Evolutionary conservation across 129 eudicot genomes (phyloP).

Genomic region (Deinandra increscens): DNA sequence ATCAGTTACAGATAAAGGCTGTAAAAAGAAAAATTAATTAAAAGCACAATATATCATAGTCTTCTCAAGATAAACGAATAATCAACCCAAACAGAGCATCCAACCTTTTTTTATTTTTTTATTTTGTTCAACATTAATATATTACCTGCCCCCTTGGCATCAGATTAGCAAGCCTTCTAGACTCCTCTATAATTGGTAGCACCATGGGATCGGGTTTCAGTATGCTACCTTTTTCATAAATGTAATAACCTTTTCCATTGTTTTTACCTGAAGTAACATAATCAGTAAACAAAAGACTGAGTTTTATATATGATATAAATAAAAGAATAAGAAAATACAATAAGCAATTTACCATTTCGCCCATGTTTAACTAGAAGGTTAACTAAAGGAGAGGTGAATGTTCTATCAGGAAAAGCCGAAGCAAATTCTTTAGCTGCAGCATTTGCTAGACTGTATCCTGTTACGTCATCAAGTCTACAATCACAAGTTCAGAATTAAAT

Average conservation of each 20-base stretch:
- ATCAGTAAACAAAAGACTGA: background rate
- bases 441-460: constrained; percentile 81
- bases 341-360: constrained; percentile 59
- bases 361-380: constrained; percentile 72
- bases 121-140: background rate
- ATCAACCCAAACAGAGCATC: too few species aligned
- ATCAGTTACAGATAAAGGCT: constrained; percentile 69
- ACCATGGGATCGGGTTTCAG: constrained; percentile 84
- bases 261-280: constrained; percentile 56
- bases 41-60: background rate
- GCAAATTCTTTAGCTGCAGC: constrained; percentile 55
- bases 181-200: constrained; percentile 75
- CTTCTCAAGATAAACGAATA: background rate
- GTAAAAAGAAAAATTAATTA: constrained; percentile 25
- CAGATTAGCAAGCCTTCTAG: constrained; percentile 64
- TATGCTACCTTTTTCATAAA: constrained; percentile 84
- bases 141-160: constrained; percentile 84
- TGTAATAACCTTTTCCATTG: constrained; percentile 86
- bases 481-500: background rate
- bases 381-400: constrained; percentile 57
- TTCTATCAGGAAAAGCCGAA: constrained; percentile 65
- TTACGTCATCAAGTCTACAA: constrained; percentile 81
- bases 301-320: constrained; percentile 1
- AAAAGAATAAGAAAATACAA: background rate
- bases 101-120: too few species aligned